Percentiles rank a stretch among this genome's conserved stretches.
phyloP scores from a whole-genome alignment of 1,139 yeast species.

The Entelexis sorbosivorans region DNA sequence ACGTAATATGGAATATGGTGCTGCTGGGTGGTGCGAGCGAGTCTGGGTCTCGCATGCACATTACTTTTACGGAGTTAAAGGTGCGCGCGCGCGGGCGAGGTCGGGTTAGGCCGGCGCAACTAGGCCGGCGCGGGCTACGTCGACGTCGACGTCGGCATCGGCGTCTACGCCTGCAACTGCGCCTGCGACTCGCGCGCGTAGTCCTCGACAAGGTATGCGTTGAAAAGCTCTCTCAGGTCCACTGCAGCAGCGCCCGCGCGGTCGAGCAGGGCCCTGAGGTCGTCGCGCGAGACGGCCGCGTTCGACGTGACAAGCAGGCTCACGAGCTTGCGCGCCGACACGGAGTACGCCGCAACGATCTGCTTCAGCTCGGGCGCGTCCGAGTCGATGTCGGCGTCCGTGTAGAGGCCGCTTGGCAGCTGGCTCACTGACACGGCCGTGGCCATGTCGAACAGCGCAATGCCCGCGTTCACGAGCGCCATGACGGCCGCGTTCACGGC shows the following conservation, averaged over 20 bases:
- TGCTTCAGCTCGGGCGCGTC: constrained; percentile 11
- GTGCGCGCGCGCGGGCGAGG: too few relatives aligned
- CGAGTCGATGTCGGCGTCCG: constrained; percentile 19
- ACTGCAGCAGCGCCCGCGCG: constrained; percentile 21
- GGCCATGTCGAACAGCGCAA: constrained; percentile 67
- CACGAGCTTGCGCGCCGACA: constrained; percentile 19
- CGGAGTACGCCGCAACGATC: constrained; percentile 20
- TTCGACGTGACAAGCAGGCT: constrained; percentile 20
- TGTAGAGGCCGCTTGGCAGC: constrained; percentile 1
- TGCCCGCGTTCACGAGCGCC: constrained; percentile 75
- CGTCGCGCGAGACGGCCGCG: constrained; percentile 12
- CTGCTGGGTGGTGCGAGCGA: constrained; percentile 6
- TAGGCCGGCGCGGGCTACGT: too few relatives aligned
- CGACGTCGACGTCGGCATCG: too few relatives aligned
- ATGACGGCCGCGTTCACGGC: constrained; percentile 46
- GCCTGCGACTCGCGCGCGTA: constrained; percentile 11
- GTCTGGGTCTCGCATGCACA: background rate
- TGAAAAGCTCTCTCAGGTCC: constrained; percentile 19
- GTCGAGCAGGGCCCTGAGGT: constrained; percentile 16
- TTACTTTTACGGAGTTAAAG: too few relatives aligned
- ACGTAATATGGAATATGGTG: too few relatives aligned
- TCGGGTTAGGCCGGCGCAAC: too few relatives aligned
- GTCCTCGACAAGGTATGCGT: constrained; percentile 23
- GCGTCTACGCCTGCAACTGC: background rate
- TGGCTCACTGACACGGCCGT: constrained; percentile 48